Evolutionary conservation across 2,329 filamentous ascomycete genomes (phyloP), one percentile per base, ranked within the genome.

Genomic region (Fonsecaea multimorphosa): DNA sequence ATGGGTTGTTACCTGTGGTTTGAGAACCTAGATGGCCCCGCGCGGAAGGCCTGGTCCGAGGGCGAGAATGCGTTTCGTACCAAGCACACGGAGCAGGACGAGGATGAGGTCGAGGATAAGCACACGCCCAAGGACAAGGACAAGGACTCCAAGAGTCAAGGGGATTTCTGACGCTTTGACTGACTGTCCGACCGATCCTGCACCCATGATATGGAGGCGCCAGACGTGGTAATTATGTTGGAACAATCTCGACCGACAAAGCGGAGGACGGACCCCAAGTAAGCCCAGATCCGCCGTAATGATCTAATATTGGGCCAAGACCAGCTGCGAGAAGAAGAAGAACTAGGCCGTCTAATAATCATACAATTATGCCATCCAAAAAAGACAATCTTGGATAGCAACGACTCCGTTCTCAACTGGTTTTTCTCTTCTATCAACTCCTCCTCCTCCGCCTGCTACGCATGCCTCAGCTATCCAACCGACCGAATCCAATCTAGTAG

Each of bases 1-100:
- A 31, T 58, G 56, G 29, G n/a, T 6, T 16, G n/a, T 31, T 58
- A 34, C 9, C 19, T 58, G 24, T 49, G 56, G 51, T 31, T 54
- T n/a, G 51, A 54, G 51, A 49, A 49, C 14, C 2, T 49, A 19
- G 44, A 49, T 12, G 44, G 9, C 9, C 44, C 44, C 14, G 44
- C 44, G 44, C n/a, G 44, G 44, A 49, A 24, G 44, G 44, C 44
- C 9, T 49, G 44, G 44, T 9, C 5, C 22, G 44, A 22, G 9
- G 44, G 44, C 1, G 2, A 4, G 24, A 6, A 24, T 22, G 19
- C 3, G 44, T 24, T 49, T 12, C 22, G 2, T 49, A 9, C 8
- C 22, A 6, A 11, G n/a, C 3, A 49, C 19, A 5, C 7, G 19
- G 44, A 22, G 9, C 5, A 19, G n/a, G 19, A 49, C 2, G 19